Evolutionary conservation across 441 rosid species (phyloP), one percentile per base, ranked within the genome.

Genomic region (Adansonia grandidieri): DNA sequence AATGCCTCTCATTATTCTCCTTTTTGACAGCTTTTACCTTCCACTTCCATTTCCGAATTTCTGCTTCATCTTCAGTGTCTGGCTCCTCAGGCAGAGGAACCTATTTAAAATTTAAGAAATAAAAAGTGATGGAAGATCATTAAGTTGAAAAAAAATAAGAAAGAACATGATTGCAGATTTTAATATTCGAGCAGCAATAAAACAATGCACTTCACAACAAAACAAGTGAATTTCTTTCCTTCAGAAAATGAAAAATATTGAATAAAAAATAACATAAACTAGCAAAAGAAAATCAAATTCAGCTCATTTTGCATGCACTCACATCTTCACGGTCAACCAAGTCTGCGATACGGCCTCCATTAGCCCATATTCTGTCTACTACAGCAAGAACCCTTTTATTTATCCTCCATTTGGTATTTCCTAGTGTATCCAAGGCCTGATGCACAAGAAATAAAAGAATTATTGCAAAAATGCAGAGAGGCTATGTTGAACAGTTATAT

Each of bases 261-360:
- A 17, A 58, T 61, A 58, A 22, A 56, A 78, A 42, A 3, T 20
- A 58, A 15, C 28, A 37, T 63, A 40, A 71, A 57, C 17, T 15
- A 56, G 67, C 19, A 6, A 28, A 37, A 32, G 48, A 65, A 64
- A n/a, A 77, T 71, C 80, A 45, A 47, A 68, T 45, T 79, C 60
- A 54, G 62, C 70, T 20, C 37, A 51, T 61, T 47, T 37, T 24
- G 28, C 51, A 24, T 63, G 20, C 71, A 86, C 97, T 69, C 87
- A 97, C 99, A 86, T 97, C 98, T 83, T 95, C 97, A 78, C 93
- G 89, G 77, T 93, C 92, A 84, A 97, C 93, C 85, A 97, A 87
- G 82, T 89, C 97, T 73, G 90, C 97, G 74, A 91, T 80, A 76
- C 74, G 44, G 73, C 97, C 99, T 80, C 99, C 99, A 79, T 78